Evolutionary conservation across 164 flowering plant genomes (phyloP).

Genomic region (Liriodendron chinense): DNA sequence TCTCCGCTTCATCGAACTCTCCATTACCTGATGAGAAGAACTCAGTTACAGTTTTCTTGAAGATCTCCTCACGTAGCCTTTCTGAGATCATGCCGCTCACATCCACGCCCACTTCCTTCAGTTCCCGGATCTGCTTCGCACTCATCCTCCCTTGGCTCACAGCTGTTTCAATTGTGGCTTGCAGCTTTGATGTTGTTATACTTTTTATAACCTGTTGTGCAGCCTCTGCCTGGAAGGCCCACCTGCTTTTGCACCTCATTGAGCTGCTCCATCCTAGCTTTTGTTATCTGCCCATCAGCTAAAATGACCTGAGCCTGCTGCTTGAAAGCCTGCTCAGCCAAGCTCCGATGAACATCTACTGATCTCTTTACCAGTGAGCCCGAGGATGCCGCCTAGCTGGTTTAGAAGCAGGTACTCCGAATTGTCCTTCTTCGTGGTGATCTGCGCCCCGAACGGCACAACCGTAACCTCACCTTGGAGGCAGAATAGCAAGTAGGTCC

Average conservation of each 20-base stretch:
- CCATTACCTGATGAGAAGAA: constrained; percentile 96
- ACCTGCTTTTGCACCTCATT: constrained; percentile 73
- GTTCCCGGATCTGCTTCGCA: constrained; percentile 81
- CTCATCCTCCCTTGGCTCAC: constrained; percentile 65
- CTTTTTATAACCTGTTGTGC: constrained; percentile 82
- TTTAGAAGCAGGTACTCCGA: constrained; percentile 62
- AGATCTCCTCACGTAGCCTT: constrained; percentile 66
- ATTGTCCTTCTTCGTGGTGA: constrained; percentile 69
- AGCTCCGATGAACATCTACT: constrained; percentile 66
- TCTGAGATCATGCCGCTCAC: constrained; percentile 68
- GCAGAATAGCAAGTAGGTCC: constrained; percentile 72
- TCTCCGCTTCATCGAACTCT: constrained; percentile 86
- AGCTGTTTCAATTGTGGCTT: constrained; percentile 82
- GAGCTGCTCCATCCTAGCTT: constrained; percentile 70
- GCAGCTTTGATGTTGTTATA: constrained; percentile 81
- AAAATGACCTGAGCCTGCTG: constrained; percentile 88
- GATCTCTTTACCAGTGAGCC: constrained; percentile 60
- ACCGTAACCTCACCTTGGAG: constrained; percentile 66
- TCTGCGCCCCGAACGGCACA: constrained; percentile 65
- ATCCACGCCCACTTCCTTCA: constrained; percentile 70
- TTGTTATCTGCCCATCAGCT: constrained; percentile 93
- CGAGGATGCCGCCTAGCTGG: constrained; percentile 79
- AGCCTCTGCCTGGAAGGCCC: constrained; percentile 67
- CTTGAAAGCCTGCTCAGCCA: constrained; percentile 88
- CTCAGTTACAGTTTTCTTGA: constrained; percentile 81